Evolutionary conservation across 2,329 filamentous ascomycete species (phyloP).

Genomic region (Trichoderma lentiforme): DNA sequence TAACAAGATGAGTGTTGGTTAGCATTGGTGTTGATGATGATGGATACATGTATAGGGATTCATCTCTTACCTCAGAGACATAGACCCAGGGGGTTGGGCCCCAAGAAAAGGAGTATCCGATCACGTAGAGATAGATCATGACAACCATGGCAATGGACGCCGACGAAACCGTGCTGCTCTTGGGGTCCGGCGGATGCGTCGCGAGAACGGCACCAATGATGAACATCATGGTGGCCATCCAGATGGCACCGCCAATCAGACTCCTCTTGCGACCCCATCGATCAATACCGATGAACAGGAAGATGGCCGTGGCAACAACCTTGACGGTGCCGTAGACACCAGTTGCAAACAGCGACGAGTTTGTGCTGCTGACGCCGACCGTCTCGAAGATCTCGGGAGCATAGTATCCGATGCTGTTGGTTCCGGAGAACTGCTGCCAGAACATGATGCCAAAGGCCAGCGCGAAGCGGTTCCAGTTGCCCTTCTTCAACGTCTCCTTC

Average conservation of each 20-base stretch:
- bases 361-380: conserved; percentile 25
- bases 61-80: conserved; percentile 16
- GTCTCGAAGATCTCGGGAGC: conserved; percentile 30
- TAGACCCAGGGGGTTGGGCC: conserved; percentile 23
- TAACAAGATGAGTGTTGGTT: background rate
- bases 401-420: conserved; percentile 34
- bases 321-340: conserved; percentile 31
- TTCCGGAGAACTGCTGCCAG: conserved; percentile 27
- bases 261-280: conserved; percentile 49
- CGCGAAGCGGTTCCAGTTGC: conserved; percentile 15
- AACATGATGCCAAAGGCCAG: conserved; percentile 17
- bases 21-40: background rate
- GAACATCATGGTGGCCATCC: conserved; percentile 49
- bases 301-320: conserved; percentile 43
- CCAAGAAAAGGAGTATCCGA: conserved; percentile 21
- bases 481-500: conserved; percentile 7
- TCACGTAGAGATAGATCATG: conserved; percentile 22
- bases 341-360: conserved; percentile 30
- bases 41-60: background rate
- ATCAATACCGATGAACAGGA: conserved; percentile 27
- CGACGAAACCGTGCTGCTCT: conserved; percentile 15
- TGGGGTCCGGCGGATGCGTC: conserved; percentile 18
- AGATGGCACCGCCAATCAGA: conserved; percentile 64
- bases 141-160: conserved; percentile 23
- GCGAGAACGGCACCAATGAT: conserved; percentile 45